Evolutionary conservation across 208 protist species (phyloP), one percentile per base, ranked within the genome.

Genomic region (Trypanosoma avium): DNA sequence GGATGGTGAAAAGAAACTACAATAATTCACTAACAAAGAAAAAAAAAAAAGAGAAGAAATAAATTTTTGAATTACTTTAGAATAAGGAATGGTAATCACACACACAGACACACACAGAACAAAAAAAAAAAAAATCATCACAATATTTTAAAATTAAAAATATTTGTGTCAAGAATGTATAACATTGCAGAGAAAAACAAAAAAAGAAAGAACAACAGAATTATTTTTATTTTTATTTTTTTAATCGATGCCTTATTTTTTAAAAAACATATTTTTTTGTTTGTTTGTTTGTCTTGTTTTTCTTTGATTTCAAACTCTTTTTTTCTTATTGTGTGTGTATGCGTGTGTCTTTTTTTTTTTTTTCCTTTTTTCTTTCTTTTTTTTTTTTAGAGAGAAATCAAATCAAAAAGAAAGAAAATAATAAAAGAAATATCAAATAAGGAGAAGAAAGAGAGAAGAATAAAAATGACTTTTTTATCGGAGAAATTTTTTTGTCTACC

Each of bases 401-500:
- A 30, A 32, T 12, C 15, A 17, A n/a, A 19, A 50, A 38, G 21
- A 15, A 65, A 65, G 17, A 4, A 47, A 32, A 36, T 21, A 49
- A 53, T 26, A 32, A 13, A 53, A 35, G 54, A 22, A 42, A n/a
- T 26, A 32, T 48, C 38, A 29, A n/a, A 24, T 15, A 6, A 66
- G 49, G 56, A 40, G 50, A 60, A 61, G 50, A 77, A 70, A 64
- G 9, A 42, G 35, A 21, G 17, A 35, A 50, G 52, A 50, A 45
- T 21, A 21, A 55, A 55, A 22, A 29, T 1, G 9, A 19, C 12
- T 9, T n/a, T 43, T 43, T 43, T n/a, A 9, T 43, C n/a, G n/a
- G n/a, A n/a, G n/a, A n/a, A n/a, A n/a, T n/a, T n/a, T n/a, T n/a
- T n/a, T n/a, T n/a, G n/a, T n/a, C n/a, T n/a, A n/a, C n/a, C n/a